These are phyloP conservation scores for Aspergillus fumigatus DNA, from an alignment of 2,329 filamentous ascomycete genomes.

Conservation along the genomic window DNA sequence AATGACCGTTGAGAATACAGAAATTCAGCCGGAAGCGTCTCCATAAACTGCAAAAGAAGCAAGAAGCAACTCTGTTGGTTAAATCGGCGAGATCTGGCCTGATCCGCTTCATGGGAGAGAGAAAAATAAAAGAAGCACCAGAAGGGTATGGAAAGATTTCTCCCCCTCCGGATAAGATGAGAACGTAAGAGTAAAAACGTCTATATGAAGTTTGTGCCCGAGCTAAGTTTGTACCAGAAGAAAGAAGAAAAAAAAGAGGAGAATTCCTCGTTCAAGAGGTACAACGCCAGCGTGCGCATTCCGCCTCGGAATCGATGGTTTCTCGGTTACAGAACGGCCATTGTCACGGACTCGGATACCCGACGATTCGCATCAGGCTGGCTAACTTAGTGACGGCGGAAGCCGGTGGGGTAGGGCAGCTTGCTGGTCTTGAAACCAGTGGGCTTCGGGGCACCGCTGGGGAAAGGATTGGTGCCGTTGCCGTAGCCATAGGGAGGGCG, in stretches of 20 bases:
- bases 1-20: constrained; percentile 6
- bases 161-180: constrained; percentile 1
- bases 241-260: constrained; percentile 14
- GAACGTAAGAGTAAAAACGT: constrained; percentile 12
- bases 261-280: constrained; percentile 17
- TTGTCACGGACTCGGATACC: not conserved
- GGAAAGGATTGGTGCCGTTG: constrained; percentile 14
- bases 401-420: constrained; percentile 18
- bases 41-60: constrained; percentile 6
- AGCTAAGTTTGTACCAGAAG: constrained; percentile 16
- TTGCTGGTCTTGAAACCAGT: constrained; percentile 31
- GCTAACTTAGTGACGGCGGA: constrained; percentile 22
- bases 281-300: constrained; percentile 22
- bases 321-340: constrained; percentile 13
- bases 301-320: constrained; percentile 16
- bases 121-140: constrained; percentile 10
- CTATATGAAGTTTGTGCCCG: not conserved
- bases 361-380: constrained; percentile 2
- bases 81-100: constrained; percentile 4
- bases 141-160: not conserved
- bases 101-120: not conserved
- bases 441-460: constrained; percentile 17
- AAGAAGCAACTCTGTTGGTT: constrained; percentile 11
- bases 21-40: constrained; percentile 9
- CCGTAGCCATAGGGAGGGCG: constrained; percentile 3